These are phyloP conservation scores for Erodium maritimum DNA, from an alignment of 345 rosid species.

Conservation along the genomic window DNA sequence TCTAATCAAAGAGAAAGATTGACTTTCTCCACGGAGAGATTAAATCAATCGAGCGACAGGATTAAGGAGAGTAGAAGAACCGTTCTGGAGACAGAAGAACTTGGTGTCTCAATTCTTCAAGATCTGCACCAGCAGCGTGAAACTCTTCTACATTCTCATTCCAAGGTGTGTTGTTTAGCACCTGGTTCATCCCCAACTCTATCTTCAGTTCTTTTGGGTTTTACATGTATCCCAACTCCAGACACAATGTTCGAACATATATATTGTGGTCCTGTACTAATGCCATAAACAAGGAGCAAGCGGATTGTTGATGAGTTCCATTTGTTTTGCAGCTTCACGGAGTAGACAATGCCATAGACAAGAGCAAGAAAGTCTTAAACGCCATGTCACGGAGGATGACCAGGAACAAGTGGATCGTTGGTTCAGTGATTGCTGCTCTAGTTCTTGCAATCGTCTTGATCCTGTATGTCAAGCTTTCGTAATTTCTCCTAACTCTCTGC, in stretches of 20 bases:
- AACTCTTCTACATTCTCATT: conserved; percentile 71
- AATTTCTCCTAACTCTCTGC: conserved; percentile 13
- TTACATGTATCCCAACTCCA: neutral
- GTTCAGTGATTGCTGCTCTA: conserved; percentile 50
- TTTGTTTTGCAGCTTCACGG: conserved; percentile 47
- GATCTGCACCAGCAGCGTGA: conserved; percentile 85
- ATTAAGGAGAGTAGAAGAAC: conserved; percentile 81
- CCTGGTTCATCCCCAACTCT: neutral
- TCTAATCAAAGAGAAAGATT: conserved; percentile 70
- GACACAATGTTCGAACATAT: neutral
- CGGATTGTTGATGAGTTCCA: neutral
- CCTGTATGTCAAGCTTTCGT: conserved; percentile 48
- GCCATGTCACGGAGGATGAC: conserved; percentile 68
- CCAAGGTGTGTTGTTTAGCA: conserved; percentile 31
- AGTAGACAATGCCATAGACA: conserved; percentile 78
- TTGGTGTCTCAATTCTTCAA: conserved; percentile 74
- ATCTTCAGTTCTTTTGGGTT: neutral
- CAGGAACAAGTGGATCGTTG: conserved; percentile 65
- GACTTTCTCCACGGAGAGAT: conserved; percentile 67
- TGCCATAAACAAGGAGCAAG: neutral
- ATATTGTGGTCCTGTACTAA: neutral
- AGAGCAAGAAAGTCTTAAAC: conserved; percentile 68
- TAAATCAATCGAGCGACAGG: conserved; percentile 63
- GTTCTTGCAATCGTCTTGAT: conserved; percentile 49
- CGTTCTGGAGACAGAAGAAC: conserved; percentile 82